phyloP scores from a whole-genome alignment of 2,329 filamentous ascomycete species.

The Diaporthe capsici region DNA sequence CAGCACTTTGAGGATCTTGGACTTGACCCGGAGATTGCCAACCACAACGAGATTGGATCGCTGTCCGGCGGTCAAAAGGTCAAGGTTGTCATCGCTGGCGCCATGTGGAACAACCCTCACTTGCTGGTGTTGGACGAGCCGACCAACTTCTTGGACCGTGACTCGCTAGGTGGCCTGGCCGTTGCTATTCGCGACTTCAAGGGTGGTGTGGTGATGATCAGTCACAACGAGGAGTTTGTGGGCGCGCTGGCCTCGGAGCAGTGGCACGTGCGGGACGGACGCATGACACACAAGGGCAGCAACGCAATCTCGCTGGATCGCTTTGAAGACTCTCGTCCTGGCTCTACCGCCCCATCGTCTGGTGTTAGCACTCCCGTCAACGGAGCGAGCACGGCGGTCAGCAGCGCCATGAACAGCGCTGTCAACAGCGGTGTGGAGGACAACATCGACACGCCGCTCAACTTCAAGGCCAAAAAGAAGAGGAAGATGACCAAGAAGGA shows the following conservation, averaged over 20 bases:
- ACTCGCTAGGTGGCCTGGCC: constrained; percentile 96
- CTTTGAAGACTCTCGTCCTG: constrained; percentile 86
- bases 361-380: constrained; percentile 55
- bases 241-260: constrained; percentile 96
- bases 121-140: constrained; percentile 98
- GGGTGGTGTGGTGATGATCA: constrained; percentile 99
- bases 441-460: constrained; percentile 75
- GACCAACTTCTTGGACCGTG: constrained; percentile 98
- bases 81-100: constrained; percentile 96
- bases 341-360: constrained; percentile 48
- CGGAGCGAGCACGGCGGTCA: constrained; percentile 67
- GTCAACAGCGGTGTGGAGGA: constrained; percentile 90
- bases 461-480: constrained; percentile 93
- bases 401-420: constrained; percentile 70
- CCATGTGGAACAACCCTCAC: constrained; percentile 99
- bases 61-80: constrained; percentile 98
- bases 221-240: constrained; percentile 99
- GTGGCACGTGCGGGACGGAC: constrained; percentile 92
- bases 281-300: constrained; percentile 86
- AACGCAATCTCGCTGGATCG: constrained; percentile 81
- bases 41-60: constrained; percentile 98
- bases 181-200: constrained; percentile 98
- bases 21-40: constrained; percentile 96
- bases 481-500: constrained; percentile 99
- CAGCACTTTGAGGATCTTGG: constrained; percentile 99